Percentiles rank a stretch among this genome's conserved stretches.
Conservation (phyloP, 177 flowering plant genomes). For the Vitis hybrid region DNA sequence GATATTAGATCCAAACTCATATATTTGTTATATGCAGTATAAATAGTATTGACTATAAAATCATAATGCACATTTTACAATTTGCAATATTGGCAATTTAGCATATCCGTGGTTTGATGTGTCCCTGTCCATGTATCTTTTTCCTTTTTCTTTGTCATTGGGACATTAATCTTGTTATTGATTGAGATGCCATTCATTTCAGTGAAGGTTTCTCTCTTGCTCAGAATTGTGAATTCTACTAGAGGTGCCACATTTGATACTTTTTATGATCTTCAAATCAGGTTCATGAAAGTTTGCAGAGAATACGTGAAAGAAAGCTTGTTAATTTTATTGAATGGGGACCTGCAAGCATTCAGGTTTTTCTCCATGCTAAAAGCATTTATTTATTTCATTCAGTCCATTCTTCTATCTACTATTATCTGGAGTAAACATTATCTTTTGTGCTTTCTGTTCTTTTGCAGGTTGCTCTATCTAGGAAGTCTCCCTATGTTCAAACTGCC, state of each 20-base stretch:
- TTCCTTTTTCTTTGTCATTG: too few relatives aligned
- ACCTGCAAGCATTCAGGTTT: constrained; percentile 99
- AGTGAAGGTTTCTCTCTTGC: too few relatives aligned
- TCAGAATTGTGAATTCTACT: too few relatives aligned
- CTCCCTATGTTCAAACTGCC: constrained; percentile 97
- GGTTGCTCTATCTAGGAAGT: constrained; percentile 98
- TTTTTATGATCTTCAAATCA: constrained; percentile 26
- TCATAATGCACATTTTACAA: too few relatives aligned
- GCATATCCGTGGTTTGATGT: too few relatives aligned
- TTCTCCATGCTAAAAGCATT: background rate
- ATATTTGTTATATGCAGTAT: too few relatives aligned
- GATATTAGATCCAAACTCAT: too few relatives aligned
- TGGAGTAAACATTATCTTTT: background rate
- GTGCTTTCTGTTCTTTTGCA: constrained; percentile 23
- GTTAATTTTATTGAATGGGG: constrained; percentile 99
- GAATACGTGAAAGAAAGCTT: constrained; percentile 99
- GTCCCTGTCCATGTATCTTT: too few relatives aligned
- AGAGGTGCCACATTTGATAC: background rate
- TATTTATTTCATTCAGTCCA: background rate
- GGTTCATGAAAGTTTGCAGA: constrained; percentile 99
- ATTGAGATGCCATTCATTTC: too few relatives aligned
- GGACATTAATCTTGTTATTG: too few relatives aligned
- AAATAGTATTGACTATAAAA: too few relatives aligned
- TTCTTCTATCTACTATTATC: background rate
- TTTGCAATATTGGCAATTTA: too few relatives aligned